Evolutionary conservation across 1,284 basidiomycete genomes (phyloP), one percentile per base, ranked within the genome.

Genomic region (Trametes versicolor): DNA sequence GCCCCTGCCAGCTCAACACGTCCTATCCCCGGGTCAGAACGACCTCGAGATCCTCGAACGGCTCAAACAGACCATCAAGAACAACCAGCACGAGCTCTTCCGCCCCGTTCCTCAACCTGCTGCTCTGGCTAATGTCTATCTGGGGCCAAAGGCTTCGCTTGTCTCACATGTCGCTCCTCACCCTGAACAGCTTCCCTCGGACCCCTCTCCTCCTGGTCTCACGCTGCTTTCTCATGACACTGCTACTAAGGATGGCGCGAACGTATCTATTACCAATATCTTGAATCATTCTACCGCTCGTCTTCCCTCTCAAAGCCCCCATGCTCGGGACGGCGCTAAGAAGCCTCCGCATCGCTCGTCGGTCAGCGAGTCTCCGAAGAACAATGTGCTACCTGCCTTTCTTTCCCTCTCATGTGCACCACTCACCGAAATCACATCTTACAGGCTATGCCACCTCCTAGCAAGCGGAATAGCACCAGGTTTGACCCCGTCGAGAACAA

Each of bases 31-130:
- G 47, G 78, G 76, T 15, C 79, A 85, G 70, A 84, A 80, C 71
- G 91, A 92, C 77, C 82, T 92, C 65, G 88, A 91, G 73, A 83
- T 87, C 51, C 82, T 92, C 64, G 87, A 92, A 76, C 86, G 86
- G 62, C 85, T 93, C 73, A 93, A 93, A 76, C 79, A 85, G 43
- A 80, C 85, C 60, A 92, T 93, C 76, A 89, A 87, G 73, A 83
- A 80, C 45, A 85, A 86, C 60, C 90, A 93, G 71, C 91, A 93
- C 73, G 85, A 89, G 59, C 79, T 87, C 68, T 93, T 86, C 73
- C 84, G 85, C 41, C 84, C 90, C 32, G 73, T 85, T 58, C 90
- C 91, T 45, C 83, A 87, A 67, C 91, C 91, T 48, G 79, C 80
- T 34, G 84, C 83, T 60, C 84, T 93, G 52, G 88, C 86, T 48